Evolutionary conservation across 1,284 basidiomycete species (phyloP), one percentile per base, ranked within the genome.

Genomic region (Veloboletus limbatus): DNA sequence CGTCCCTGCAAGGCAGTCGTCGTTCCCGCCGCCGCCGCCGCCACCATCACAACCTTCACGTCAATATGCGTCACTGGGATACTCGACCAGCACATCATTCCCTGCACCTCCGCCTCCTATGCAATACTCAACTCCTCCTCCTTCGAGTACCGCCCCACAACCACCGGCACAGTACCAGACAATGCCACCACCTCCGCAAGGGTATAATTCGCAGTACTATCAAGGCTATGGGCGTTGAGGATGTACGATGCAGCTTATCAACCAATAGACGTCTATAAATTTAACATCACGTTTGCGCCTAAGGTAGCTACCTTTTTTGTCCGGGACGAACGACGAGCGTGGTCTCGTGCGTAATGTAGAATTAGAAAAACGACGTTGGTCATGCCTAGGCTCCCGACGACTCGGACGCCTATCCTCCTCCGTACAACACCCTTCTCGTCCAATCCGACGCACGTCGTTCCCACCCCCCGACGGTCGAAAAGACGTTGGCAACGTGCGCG

Each of bases 341-440:
- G 27, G 14, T 28, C 13, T n/a, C n/a, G n/a, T n/a, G n/a, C n/a
- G n/a, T n/a, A n/a, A n/a, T 28, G 27, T 28, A 28, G 27, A 14
- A n/a, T n/a, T n/a, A n/a, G n/a, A n/a, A n/a, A n/a, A n/a, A n/a
- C n/a, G n/a, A n/a, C n/a, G n/a, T n/a, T n/a, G n/a, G n/a, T n/a
- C n/a, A 27, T 14, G 9, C 9, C 9, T 27, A 27, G 27, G 27
- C 13, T 21, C 20, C 18, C 20, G 33, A 31, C 5, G 37, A 37
- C n/a, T n/a, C n/a, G n/a, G 45, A 40, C 38, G 39, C n/a, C n/a
- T n/a, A 49, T 4, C 18, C 18, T 14, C 53, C 57, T 14, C 73
- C 73, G 52, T 78, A 76, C 36, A 80, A 40, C 39, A 69, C 37
- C 39, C 59, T 70, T 52, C 58, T 57, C 16, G 74, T 70, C 75